Evolutionary conservation across 345 rosid species (phyloP).

Genomic region (Erucastrum elatum): DNA sequence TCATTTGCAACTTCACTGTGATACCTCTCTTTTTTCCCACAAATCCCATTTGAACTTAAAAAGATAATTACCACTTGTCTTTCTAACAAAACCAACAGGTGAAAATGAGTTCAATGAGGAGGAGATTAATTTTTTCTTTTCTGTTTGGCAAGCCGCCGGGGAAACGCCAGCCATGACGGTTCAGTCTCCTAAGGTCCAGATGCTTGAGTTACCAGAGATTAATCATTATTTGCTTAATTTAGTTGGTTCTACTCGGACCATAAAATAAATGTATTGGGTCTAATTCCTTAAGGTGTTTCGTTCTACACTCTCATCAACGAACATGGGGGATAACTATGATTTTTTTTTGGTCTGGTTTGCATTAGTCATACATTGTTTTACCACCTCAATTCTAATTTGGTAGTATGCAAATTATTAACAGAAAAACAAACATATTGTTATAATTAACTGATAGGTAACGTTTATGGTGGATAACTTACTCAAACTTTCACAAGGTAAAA

Average conservation of each 20-base stretch:
- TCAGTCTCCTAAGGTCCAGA: not conserved
- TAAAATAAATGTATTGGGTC: not conserved
- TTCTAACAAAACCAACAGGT: not conserved
- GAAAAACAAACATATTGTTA: not conserved
- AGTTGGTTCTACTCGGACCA: not conserved
- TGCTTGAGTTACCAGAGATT: not conserved
- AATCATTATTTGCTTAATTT: not conserved
- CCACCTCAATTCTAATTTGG: not conserved
- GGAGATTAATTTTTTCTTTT: too few species aligned
- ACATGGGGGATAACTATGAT: not conserved
- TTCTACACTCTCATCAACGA: not conserved
- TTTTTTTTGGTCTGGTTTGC: not conserved
- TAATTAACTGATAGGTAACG: not conserved
- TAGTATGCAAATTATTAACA: not conserved
- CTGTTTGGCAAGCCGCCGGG: too few species aligned
- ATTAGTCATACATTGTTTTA: not conserved
- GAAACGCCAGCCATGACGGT: too few species aligned
- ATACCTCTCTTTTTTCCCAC: not conserved
- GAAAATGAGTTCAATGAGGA: not conserved
- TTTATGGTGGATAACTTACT: not conserved
- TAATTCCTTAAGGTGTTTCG: not conserved
- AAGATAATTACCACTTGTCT: not conserved
- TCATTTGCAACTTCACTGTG: slow-evolving; percentile 8
- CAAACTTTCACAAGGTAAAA: not conserved
- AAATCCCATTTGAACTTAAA: not conserved